Evolutionary conservation across 805 yeast genomes (phyloP), one percentile per base, ranked within the genome.

Genomic region (Zygosaccharomyces lentus): DNA sequence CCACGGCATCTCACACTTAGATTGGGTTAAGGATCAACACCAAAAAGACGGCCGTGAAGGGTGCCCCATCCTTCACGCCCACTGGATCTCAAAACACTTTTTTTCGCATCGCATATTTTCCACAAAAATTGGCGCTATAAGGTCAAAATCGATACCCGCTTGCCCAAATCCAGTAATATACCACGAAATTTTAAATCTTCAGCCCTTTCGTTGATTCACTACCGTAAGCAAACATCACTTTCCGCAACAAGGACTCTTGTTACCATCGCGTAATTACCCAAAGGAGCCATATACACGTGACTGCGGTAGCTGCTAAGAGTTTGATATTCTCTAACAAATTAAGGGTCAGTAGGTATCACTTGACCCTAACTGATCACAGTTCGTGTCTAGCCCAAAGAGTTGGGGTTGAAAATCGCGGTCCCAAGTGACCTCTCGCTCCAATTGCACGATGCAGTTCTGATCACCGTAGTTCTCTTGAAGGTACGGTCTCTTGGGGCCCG

Each of bases 261-360:
- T n/a, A 38, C 41, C 34, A 38, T 32, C 41, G 41, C 41, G 41
- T 38, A 26, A 27, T 38, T 38, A 38, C 41, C 41, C 23, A 26
- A 26, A 15, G 7, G 4, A 27, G 41, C 41, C 24, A 27, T 16
- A 15, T 3, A 25, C 41, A 38, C 41, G 41, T 38, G 41, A 16
- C 12, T 3, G 3, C 3, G 13, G 3, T 3, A 9, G 29, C 32
- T 9, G 31, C 6, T 29, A 29, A 29, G n/a, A 10, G 32, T 13
- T 29, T 15, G 13, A 12, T 10, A 7, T 13, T 8, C 8, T 29
- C 4, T 13, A 29, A 6, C 16, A 29, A n/a, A 4, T 6, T 29
- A 10, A 10, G 13, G 13, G 9, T 29, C 32, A 29, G 32, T 12
- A 13, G 31, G 32, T 29, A 29, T 13, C 32, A 29, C 32, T 29